Evolutionary conservation across 2,329 filamentous ascomycete genomes (phyloP).

Genomic region (Penicillium sp.): DNA sequence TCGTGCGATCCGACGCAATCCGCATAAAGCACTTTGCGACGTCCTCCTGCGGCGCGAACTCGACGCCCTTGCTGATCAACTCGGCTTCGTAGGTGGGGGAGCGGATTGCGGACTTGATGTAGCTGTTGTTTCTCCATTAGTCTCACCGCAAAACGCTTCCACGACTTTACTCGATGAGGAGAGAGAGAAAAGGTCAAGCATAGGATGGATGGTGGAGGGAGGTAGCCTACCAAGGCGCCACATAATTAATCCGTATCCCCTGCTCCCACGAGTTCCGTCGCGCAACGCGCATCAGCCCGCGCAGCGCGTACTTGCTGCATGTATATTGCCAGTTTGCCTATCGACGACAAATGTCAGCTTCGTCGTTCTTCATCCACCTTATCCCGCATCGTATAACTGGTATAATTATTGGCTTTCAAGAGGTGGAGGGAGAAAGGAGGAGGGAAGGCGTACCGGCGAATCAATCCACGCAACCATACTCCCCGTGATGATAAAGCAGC

Average conservation of each 20-base stretch:
- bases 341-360: background rate
- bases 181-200: background rate
- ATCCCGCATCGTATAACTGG: background rate
- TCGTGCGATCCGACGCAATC: slow-evolving; percentile 40
- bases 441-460: slow-evolving; percentile 34
- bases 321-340: slow-evolving; percentile 48
- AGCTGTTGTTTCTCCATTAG: slow-evolving; percentile 6
- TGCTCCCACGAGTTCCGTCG: slow-evolving; percentile 47
- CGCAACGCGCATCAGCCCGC: slow-evolving; percentile 51
- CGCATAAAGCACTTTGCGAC: slow-evolving; percentile 26
- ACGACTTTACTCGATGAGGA: background rate
- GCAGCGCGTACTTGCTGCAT: slow-evolving; percentile 50
- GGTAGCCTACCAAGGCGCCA: slow-evolving; percentile 49
- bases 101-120: slow-evolving; percentile 23
- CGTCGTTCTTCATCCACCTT: no score
- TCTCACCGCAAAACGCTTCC: background rate
- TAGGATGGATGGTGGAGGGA: background rate
- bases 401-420: background rate
- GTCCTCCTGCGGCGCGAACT: slow-evolving; percentile 19
- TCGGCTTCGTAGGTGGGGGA: slow-evolving; percentile 20
- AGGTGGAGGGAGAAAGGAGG: no score
- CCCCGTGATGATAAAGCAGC: slow-evolving; percentile 56
- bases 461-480: slow-evolving; percentile 57
- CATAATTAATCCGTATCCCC: slow-evolving; percentile 53
- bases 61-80: slow-evolving; percentile 16